phyloP scores from a whole-genome alignment of 2,329 filamentous ascomycete species.

The Phaeosphaeria sp. region DNA sequence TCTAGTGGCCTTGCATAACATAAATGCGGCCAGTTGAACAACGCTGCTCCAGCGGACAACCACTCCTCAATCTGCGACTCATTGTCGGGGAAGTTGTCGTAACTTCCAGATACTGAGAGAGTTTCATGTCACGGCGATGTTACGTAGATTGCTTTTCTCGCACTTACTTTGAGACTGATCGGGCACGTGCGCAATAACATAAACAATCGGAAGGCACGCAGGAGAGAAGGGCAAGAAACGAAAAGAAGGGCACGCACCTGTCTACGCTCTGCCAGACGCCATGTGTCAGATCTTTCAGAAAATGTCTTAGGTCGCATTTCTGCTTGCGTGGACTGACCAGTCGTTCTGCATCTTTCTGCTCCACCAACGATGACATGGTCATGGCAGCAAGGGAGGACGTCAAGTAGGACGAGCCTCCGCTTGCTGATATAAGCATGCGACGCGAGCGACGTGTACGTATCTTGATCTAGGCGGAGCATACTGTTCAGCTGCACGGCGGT shows the following conservation, averaged over 20 bases:
- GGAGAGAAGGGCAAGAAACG: conserved; percentile 24
- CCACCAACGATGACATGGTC: conserved; percentile 24
- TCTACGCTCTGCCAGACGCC: conserved; percentile 13
- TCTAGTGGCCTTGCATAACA: not conserved
- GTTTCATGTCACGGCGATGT: not conserved
- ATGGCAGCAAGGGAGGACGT: not conserved
- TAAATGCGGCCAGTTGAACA: not conserved
- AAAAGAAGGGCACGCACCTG: conserved; percentile 38
- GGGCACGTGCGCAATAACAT: not conserved
- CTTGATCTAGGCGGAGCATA: conserved; percentile 13
- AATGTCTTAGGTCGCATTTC: conserved; percentile 10
- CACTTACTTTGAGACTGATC: not conserved
- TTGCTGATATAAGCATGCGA: not conserved
- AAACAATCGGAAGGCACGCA: conserved; percentile 9
- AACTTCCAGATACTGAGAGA: not conserved
- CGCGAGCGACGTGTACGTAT: not conserved
- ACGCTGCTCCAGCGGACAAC: not conserved
- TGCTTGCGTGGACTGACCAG: conserved; percentile 2
- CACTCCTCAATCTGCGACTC: not conserved
- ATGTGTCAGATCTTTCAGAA: conserved; percentile 10
- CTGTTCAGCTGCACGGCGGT: conserved; percentile 28
- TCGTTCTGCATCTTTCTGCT: not conserved
- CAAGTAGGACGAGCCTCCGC: not conserved
- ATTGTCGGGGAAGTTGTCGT: not conserved
- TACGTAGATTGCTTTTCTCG: not conserved